Conservation (phyloP, 495 filamentous ascomycete genomes). For the Aspergillus sparsus region DNA sequence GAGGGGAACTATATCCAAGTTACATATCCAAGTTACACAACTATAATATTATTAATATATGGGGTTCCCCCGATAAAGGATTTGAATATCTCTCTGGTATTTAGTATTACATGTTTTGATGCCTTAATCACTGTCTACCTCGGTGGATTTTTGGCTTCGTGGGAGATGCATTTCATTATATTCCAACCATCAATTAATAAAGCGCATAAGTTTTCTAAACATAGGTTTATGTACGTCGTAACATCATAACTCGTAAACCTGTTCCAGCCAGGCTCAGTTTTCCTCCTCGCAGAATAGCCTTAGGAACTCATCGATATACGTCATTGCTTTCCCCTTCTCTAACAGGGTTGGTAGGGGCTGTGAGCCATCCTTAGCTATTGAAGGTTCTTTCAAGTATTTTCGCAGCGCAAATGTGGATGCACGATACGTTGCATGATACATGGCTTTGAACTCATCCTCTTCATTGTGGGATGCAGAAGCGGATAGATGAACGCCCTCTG, state of each 20-base stretch:
- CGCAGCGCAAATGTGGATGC: constrained; percentile 60
- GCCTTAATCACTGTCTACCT: no score
- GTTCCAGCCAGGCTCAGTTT: constrained; percentile 33
- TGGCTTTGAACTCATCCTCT: constrained; percentile 63
- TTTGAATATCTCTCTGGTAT: not conserved
- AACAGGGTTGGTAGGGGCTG: constrained; percentile 30
- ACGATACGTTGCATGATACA: constrained; percentile 67
- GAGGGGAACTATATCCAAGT: no score
- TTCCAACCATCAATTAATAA: not conserved
- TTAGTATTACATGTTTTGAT: not conserved
- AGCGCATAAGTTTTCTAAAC: not conserved
- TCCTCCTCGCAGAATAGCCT: constrained; percentile 47
- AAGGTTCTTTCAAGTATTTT: constrained; percentile 41
- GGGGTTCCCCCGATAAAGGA: not conserved
- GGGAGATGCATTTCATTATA: no score
- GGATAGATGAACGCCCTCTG: constrained; percentile 10
- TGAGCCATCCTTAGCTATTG: constrained; percentile 6
- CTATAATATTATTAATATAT: not conserved
- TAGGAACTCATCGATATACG: constrained; percentile 48
- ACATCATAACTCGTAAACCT: constrained; percentile 25
- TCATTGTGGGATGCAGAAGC: constrained; percentile 32
- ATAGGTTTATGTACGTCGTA: constrained; percentile 22
- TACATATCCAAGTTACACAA: no score
- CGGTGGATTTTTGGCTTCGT: no score
- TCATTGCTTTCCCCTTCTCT: constrained; percentile 48